A percentile compares a stretch with the other conserved stretches of the same genome.
These are phyloP conservation scores for Thuja plicata DNA, from an alignment of 83 land plant genomes.

Conservation along the genomic window DNA sequence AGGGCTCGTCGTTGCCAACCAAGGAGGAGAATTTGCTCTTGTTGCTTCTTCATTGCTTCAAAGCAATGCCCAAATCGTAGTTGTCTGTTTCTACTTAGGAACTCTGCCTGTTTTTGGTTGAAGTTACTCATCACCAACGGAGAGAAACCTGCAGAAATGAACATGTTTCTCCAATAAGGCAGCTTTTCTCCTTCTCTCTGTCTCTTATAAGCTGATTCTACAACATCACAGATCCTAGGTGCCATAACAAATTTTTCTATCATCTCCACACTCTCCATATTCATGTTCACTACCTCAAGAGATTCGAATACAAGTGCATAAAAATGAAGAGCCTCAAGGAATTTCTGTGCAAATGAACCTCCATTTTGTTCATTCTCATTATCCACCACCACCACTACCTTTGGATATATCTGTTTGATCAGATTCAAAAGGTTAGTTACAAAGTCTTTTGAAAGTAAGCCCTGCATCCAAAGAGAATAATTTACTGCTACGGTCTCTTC, in stretches of 20 bases:
- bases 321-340: conserved; percentile 55
- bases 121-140: conserved; percentile 61
- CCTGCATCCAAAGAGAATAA: conserved; percentile 35
- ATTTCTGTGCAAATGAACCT: conserved; percentile 44
- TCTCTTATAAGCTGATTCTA: conserved; percentile 20
- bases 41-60: conserved; percentile 41
- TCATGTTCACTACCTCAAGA: conserved; percentile 50
- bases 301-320: conserved; percentile 61
- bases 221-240: conserved; percentile 52
- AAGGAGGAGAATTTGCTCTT: conserved; percentile 49
- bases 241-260: conserved; percentile 63
- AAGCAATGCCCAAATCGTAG: conserved; percentile 40
- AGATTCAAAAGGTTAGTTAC: conserved; percentile 45
- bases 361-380: conserved; percentile 57
- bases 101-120: conserved; percentile 75
- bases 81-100: conserved; percentile 49
- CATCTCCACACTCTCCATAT: conserved; percentile 37
- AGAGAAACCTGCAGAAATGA: conserved; percentile 42
- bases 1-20: conserved; percentile 72
- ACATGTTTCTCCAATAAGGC: conserved; percentile 47
- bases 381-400: conserved; percentile 63
- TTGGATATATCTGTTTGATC: conserved; percentile 60
- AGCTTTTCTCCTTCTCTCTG: conserved; percentile 32
- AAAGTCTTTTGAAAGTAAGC: conserved; percentile 18
- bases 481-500: conserved; percentile 52